Conservation (phyloP, 1,284 basidiomycete species). For the Megacollybia platyphylla region DNA sequence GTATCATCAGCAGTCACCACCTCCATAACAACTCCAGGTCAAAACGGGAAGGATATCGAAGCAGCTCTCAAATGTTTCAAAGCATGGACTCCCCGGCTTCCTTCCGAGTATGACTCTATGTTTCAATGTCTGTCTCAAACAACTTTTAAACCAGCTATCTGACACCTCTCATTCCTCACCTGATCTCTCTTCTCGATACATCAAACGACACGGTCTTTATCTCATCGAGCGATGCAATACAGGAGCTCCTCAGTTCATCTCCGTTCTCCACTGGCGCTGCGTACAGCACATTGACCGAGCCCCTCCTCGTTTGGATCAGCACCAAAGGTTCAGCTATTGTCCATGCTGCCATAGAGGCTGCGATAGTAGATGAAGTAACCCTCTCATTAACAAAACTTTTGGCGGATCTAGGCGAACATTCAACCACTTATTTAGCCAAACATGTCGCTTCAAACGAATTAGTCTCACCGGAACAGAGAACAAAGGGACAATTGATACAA, state of each 20-base stretch:
- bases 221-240: conserved; percentile 57
- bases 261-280: conserved; percentile 63
- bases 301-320: conserved; percentile 65
- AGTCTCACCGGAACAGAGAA: conserved; percentile 14
- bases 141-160: conserved; percentile 30
- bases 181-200: conserved; percentile 49
- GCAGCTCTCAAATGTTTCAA: conserved; percentile 71
- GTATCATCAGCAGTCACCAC: conserved; percentile 56
- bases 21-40: conserved; percentile 25
- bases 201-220: conserved; percentile 42
- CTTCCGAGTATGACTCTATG: conserved; percentile 41
- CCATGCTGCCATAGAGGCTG: conserved; percentile 28
- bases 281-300: conserved; percentile 64
- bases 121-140: neutral
- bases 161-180: conserved; percentile 46
- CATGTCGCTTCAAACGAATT: conserved; percentile 39
- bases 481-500: conserved; percentile 47
- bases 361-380: conserved; percentile 39
- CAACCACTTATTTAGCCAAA: conserved; percentile 64
- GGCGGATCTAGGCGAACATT: conserved; percentile 74
- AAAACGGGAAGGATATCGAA: conserved; percentile 33
- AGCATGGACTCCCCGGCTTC: conserved; percentile 67
- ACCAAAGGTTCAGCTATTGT: conserved; percentile 42
- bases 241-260: conserved; percentile 68
- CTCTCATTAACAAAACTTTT: conserved; percentile 71